These are phyloP conservation scores for Diplotaxis tenuifolia DNA, from an alignment of 345 rosid genomes.

Conservation along the genomic window DNA sequence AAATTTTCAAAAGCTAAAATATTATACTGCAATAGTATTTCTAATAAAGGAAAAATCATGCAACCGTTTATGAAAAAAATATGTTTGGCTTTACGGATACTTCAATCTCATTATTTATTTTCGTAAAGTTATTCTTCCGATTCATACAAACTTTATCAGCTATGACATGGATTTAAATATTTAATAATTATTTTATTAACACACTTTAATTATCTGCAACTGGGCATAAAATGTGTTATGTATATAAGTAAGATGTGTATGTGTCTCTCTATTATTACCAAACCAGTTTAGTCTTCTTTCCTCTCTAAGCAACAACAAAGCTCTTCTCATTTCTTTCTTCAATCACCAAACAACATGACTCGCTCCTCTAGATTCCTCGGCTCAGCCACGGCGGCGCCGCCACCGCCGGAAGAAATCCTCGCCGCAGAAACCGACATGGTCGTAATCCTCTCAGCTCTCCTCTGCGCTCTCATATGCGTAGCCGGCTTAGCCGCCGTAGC, in stretches of 20 bases:
- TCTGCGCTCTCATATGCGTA: conserved; percentile 69
- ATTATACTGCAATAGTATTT: not conserved
- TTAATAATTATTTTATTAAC: not conserved
- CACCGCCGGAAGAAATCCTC: conserved; percentile 39
- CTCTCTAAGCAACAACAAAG: not conserved
- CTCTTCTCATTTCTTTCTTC: conserved; percentile 1
- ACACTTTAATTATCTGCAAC: conserved; percentile 1
- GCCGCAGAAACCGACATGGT: conserved; percentile 65
- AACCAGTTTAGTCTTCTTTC: conserved; percentile 26
- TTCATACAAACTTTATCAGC: conserved; percentile 6
- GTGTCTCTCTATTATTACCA: conserved; percentile 9
- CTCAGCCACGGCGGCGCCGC: conserved; percentile 34
- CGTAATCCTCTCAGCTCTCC: conserved; percentile 62
- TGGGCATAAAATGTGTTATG: conserved; percentile 14
- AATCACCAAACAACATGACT: conserved; percentile 29
- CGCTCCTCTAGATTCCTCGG: conserved; percentile 43
- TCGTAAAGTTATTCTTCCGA: conserved; percentile 1
- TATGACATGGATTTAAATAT: conserved; percentile 15
- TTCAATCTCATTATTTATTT: conserved; percentile 14
- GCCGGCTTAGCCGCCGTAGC: conserved; percentile 68
- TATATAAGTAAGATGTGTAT: conserved; percentile 35
- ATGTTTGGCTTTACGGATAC: conserved; percentile 33
- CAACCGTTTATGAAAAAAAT: not conserved
- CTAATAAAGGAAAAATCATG: not conserved
- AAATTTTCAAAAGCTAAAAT: not conserved